Evolutionary conservation across 2,329 filamentous ascomycete species (phyloP), one percentile per base, ranked within the genome.

Genomic region (Colletotrichum magnum): DNA sequence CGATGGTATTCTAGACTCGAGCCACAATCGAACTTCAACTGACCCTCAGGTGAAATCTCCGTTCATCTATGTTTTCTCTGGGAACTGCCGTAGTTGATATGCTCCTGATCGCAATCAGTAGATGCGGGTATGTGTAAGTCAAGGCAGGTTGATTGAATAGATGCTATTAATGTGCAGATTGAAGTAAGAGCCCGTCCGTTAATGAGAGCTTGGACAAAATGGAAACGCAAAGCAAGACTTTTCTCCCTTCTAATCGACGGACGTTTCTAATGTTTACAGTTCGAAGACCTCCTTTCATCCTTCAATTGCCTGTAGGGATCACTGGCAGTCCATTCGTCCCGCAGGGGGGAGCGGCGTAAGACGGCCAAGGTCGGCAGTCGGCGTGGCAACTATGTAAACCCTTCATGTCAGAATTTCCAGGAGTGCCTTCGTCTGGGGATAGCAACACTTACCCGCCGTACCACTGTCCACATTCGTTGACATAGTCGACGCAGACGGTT

Each of bases 361-460:
- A 71, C 28, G 64, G 73, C 67, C 70, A 72, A n/a, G 68, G 70
- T 12, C 43, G 13, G 43, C 70, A 72, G 56, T 64, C 65, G 24
- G 65, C 3, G 51, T 70, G 70, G 43, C 72, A 72, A 12, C 58
- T 68, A 28, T 39, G 3, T 12, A 26, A 39, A 18, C 15, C 32
- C 32, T 6, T 36, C 5, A 18, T 26, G 15, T 43, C 41, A 43
- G 13, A 16, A 43, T 43, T 21, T 10, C n/a, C 45, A 56, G 45
- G 47, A 21, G 26, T 15, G 5, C 41, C n/a, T 26, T 24, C 18
- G 15, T 21, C 12, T 12, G 47, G 16, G 12, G 47, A 50, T 28
- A n/a, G 12, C 2, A 18, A 48, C 15, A 72, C 71, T 71, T 68
- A 75, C 73, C 72, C 73, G 58, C 73, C 73, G 12, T 74, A 74